Percentiles rank a stretch among this genome's conserved stretches.
phyloP scores from a whole-genome alignment of 164 flowering plant species.

The Umbellularia californica region DNA sequence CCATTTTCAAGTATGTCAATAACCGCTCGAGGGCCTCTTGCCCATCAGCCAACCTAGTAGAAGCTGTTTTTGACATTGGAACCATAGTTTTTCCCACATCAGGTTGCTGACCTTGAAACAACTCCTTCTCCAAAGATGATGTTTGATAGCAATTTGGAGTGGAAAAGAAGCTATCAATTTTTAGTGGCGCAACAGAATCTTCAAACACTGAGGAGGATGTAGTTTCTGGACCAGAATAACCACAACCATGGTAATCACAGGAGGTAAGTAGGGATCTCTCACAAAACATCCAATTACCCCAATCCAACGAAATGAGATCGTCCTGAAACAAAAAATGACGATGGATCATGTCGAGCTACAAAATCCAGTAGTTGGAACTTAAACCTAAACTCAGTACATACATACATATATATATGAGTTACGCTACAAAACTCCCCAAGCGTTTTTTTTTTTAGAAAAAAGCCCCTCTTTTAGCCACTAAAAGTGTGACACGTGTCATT shows the following conservation, averaged over 20 bases:
- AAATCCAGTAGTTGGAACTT: not conserved
- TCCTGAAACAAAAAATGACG: slow-evolving; percentile 38
- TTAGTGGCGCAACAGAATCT: slow-evolving; percentile 36
- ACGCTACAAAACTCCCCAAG: too few relatives aligned
- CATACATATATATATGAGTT: too few relatives aligned
- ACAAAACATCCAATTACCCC: slow-evolving; percentile 67
- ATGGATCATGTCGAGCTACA: not conserved
- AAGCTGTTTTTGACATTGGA: slow-evolving; percentile 8
- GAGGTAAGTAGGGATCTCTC: slow-evolving; percentile 24
- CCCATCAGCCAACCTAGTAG: slow-evolving; percentile 18
- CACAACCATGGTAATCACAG: slow-evolving; percentile 9
- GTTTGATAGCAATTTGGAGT: slow-evolving; percentile 12
- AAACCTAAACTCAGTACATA: not conserved
- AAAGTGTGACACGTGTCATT: too few relatives aligned
- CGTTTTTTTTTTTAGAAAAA: too few relatives aligned
- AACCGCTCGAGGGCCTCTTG: slow-evolving; percentile 18
- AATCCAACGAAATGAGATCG: slow-evolving; percentile 42
- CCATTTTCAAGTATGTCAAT: slow-evolving; percentile 18
- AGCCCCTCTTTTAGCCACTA: too few relatives aligned
- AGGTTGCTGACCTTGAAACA: slow-evolving; percentile 13
- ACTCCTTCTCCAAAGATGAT: slow-evolving; percentile 15
- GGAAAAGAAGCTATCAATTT: slow-evolving; percentile 31
- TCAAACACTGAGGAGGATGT: slow-evolving; percentile 30
- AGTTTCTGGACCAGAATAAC: slow-evolving; percentile 18
- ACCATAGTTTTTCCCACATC: slow-evolving; percentile 5